These are phyloP conservation scores for Sonneratia alba DNA, from an alignment of 345 rosid species.

Conservation along the genomic window DNA sequence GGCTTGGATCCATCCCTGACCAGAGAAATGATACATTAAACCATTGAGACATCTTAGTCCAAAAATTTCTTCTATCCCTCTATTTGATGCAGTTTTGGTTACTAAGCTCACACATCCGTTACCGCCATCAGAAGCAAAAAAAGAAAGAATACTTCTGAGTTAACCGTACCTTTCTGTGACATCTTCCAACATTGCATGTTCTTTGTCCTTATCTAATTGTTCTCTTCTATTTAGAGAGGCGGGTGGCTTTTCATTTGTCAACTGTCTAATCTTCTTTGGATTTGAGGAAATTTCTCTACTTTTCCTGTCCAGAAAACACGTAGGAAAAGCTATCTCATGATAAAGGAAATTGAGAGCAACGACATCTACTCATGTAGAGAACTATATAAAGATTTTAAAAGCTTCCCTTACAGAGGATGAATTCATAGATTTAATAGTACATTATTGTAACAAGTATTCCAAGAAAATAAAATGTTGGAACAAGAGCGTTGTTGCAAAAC, in stretches of 20 bases:
- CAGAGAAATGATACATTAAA: neutral
- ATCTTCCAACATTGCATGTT: conserved; percentile 16
- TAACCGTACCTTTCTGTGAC: conserved; percentile 25
- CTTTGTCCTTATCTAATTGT: conserved; percentile 10
- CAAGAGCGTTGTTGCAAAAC: neutral
- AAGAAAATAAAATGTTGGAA: neutral
- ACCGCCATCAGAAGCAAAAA: neutral
- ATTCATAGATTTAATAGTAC: neutral
- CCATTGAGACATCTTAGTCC: neutral
- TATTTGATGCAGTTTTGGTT: neutral
- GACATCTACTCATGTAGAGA: neutral
- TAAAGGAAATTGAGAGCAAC: neutral
- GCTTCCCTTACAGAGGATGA: neutral
- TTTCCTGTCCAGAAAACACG: neutral
- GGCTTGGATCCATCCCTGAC: conserved; percentile 27
- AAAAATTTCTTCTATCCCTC: neutral
- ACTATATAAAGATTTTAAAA: neutral
- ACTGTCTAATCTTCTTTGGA: conserved; percentile 1
- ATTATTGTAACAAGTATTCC: neutral
- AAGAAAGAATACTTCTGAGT: neutral
- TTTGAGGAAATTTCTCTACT: neutral
- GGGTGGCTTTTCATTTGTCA: conserved; percentile 10
- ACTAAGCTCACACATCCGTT: neutral
- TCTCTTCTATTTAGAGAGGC: conserved; percentile 8
- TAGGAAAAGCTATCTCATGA: neutral